These are phyloP conservation scores for Wallacemonas sp. DNA, from an alignment of 208 protist species.

Conservation along the genomic window DNA sequence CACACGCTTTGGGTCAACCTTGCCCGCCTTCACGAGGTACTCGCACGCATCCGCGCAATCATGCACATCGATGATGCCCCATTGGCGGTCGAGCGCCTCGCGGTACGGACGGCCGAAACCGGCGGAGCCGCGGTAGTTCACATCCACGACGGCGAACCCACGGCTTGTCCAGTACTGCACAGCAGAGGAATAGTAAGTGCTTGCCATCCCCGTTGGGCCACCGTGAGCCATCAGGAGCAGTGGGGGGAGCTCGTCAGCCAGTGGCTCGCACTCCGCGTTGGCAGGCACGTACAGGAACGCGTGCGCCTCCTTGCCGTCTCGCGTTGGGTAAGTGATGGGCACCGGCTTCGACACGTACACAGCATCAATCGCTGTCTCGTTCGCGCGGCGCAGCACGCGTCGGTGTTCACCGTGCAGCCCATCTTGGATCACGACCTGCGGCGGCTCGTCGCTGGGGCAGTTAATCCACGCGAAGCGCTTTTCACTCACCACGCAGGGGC, in stretches of 20 bases:
- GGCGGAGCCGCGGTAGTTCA: slow-evolving; percentile 1
- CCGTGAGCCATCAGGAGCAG: slow-evolving; percentile 4
- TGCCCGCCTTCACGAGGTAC: background rate
- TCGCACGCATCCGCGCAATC: background rate
- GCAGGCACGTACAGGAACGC: slow-evolving; percentile 1
- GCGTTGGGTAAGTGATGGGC: slow-evolving; percentile 4
- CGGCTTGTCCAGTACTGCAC: slow-evolving; percentile 4
- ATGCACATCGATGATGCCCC: background rate
- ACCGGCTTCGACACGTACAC: background rate
- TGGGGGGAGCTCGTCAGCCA: background rate
- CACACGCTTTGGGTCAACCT: slow-evolving; percentile 2
- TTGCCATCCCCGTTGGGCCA: background rate
- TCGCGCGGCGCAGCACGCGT: background rate
- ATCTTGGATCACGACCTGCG: slow-evolving; percentile 4
- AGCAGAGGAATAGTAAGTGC: background rate
- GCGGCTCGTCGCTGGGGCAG: background rate
- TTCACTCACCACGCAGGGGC: slow-evolving; percentile 1
- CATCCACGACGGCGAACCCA: slow-evolving; percentile 3
- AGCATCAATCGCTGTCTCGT: background rate
- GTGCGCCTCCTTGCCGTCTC: background rate
- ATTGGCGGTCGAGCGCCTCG: background rate
- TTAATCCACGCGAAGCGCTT: background rate
- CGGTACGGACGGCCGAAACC: slow-evolving; percentile 3
- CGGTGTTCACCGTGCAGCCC: slow-evolving; percentile 1
- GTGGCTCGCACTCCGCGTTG: background rate